Conservation (phyloP, 2,329 filamentous ascomycete genomes). For the Colletotrichum sidae region DNA sequence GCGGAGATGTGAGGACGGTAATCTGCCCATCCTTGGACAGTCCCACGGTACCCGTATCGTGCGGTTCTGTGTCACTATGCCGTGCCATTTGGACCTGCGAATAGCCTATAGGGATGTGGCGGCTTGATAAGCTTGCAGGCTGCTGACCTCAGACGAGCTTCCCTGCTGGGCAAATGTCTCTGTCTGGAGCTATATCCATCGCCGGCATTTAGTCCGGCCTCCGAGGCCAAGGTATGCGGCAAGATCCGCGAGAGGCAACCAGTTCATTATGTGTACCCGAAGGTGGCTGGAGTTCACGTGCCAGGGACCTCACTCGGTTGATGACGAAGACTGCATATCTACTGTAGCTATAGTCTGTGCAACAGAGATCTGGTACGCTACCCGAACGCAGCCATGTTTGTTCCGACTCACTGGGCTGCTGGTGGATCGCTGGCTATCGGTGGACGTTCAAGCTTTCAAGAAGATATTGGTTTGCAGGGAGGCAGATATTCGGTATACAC, state of each 20-base stretch:
- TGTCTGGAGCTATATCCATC: not conserved
- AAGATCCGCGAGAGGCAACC: not conserved
- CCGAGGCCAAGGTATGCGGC: not conserved
- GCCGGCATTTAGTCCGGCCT: not conserved
- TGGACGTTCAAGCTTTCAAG: too few species aligned
- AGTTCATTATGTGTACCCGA: not conserved
- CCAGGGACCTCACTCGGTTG: too few species aligned
- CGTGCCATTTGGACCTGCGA: not conserved
- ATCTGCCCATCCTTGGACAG: not conserved
- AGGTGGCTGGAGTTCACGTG: too few species aligned
- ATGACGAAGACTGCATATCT: too few species aligned
- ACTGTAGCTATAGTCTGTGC: too few species aligned
- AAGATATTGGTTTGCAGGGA: too few species aligned
- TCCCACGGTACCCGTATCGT: not conserved
- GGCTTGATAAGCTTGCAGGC: conserved; percentile 2
- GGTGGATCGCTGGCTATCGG: too few species aligned
- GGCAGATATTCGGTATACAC: too few species aligned
- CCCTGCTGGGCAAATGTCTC: not conserved
- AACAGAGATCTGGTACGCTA: too few species aligned
- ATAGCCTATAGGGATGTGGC: not conserved
- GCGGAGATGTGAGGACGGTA: not conserved
- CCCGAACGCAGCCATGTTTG: too few species aligned
- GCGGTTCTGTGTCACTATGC: not conserved
- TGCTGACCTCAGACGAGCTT: not conserved
- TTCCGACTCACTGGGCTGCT: too few species aligned